Base-by-base conservation (phyloP, 1,139 yeast genomes). In the Debaryomyces robertsiae region DNA sequence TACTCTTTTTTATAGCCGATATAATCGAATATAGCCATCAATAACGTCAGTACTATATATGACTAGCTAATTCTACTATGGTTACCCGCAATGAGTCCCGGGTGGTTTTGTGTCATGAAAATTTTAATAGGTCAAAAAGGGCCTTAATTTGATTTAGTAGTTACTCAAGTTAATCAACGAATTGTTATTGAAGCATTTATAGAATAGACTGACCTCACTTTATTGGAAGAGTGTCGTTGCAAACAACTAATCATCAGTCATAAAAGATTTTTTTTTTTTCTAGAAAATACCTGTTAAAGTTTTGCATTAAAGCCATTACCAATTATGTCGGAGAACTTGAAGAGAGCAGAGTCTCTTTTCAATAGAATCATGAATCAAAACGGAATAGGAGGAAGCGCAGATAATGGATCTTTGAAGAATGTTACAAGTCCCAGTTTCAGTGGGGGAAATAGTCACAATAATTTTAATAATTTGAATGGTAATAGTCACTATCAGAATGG, bases 301-400 rank as follows among this genome's bases (percentile, higher is more conserved):
- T 16, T 33, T 24, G 36, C 36, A 33, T 33, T 13, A 24, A 30
- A 24, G 23, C n/a, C 33, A 36, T 16, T 14, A 15, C 13, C 25
- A 10, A 32, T 17, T 10, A 73, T 73, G 78, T 69, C 77, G 11
- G 78, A 73, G 48, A 73, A 73, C 55, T 65, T 73, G 51, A 73
- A 72, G 47, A 64, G 77, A 56, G 78, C 78, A 31, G 78, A 73
- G 52, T 70, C 76, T 36, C 63, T 73, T 42, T 73, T 73, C 61
- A 73, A 73, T 53, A 56, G 77, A 51, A 73, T 73, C 50, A 72
- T 73, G 76, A 73, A 72, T 52, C 75, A 64, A 42, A 63, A 60
- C 39, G 54, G 55, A 16, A 24, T 19, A 24, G 31, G 16, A 7
- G 30, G 29, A 4, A 35, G 31, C 19, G 16, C 32, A 10, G 38